Evolutionary conservation across 176 grass and related monocot species (phyloP).

Genomic region (Thinopyrum elongatum): DNA sequence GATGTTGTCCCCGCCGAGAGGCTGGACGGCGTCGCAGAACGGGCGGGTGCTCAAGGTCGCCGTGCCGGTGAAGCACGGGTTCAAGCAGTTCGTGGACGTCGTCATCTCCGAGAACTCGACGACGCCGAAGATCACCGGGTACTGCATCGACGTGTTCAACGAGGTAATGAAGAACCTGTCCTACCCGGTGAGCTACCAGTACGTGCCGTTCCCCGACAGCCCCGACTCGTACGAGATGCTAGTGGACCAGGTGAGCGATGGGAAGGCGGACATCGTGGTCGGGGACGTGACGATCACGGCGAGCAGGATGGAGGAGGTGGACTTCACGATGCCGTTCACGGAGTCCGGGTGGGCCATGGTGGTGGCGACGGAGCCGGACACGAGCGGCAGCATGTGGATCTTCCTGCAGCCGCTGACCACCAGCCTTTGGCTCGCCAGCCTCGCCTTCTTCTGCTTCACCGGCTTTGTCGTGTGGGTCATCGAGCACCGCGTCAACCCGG

Average conservation of each 20-base stretch:
- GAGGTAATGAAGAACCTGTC: constrained; percentile 42
- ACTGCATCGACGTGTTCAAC: constrained; percentile 74
- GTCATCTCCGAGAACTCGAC: background rate
- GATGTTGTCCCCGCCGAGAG: constrained; percentile 17
- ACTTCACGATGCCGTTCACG: constrained; percentile 80
- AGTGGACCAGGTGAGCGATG: background rate
- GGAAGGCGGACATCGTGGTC: background rate
- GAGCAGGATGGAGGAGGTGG: constrained; percentile 45
- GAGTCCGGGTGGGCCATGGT: constrained; percentile 89
- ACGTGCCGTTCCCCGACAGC: background rate
- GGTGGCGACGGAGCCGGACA: constrained; percentile 30
- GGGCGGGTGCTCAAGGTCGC: constrained; percentile 32
- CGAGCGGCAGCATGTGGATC: constrained; percentile 62
- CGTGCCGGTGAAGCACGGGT: constrained; percentile 69
- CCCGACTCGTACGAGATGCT: constrained; percentile 37
- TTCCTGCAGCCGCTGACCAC: constrained; percentile 62
- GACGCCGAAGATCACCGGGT: constrained; percentile 35
- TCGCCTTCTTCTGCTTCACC: constrained; percentile 78
- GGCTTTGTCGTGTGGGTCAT: constrained; percentile 81
- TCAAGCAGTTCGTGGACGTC: constrained; percentile 60
- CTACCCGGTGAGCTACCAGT: constrained; percentile 35
- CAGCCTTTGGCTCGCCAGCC: constrained; percentile 61
- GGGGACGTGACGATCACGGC: constrained; percentile 73
- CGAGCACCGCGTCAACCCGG: constrained; percentile 68
- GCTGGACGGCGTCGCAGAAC: constrained; percentile 55